Evolutionary conservation across 371 early-diverging fungal genomes (phyloP).

Genomic region (Capniomyces stellatus): DNA sequence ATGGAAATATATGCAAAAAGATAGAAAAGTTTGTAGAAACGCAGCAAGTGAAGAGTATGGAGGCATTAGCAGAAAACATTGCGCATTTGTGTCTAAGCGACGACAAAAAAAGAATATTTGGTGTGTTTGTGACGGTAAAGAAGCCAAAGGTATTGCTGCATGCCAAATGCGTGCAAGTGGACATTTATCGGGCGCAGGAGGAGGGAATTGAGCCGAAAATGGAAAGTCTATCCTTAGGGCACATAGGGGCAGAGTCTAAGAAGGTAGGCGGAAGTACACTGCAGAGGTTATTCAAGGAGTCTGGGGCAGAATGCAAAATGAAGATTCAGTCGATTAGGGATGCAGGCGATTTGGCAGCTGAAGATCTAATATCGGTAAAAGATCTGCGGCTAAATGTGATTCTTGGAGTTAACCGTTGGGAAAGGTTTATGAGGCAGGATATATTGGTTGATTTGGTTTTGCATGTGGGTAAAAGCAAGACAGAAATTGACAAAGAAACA

Average conservation of each 20-base stretch:
- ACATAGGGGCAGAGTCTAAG: no score
- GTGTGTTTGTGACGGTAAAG: constrained; percentile 53
- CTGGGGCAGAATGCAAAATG: neutral
- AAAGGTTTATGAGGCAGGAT: constrained; percentile 82
- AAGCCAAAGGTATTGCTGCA: constrained; percentile 84
- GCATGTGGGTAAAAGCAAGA: constrained; percentile 19
- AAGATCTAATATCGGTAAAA: constrained; percentile 56
- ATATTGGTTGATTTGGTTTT: constrained; percentile 63
- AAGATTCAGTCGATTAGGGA: neutral
- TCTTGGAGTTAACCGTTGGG: constrained; percentile 91
- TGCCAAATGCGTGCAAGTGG: constrained; percentile 73
- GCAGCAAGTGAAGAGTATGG: constrained; percentile 44
- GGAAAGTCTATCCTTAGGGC: no score
- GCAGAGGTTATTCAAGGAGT: no score
- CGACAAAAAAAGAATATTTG: constrained; percentile 24
- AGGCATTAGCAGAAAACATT: constrained; percentile 51
- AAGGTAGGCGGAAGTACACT: no score
- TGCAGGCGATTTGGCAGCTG: constrained; percentile 3
- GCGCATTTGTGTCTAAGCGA: constrained; percentile 33
- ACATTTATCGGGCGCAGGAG: constrained; percentile 49
- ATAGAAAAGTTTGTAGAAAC: constrained; percentile 58
- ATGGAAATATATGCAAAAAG: constrained; percentile 57
- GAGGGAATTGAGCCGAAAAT: constrained; percentile 21
- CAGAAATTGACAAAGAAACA: neutral
- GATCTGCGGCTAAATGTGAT: constrained; percentile 63